Evolutionary conservation across 2,329 filamentous ascomycete species (phyloP).

Genomic region (Cercospora canescens): DNA sequence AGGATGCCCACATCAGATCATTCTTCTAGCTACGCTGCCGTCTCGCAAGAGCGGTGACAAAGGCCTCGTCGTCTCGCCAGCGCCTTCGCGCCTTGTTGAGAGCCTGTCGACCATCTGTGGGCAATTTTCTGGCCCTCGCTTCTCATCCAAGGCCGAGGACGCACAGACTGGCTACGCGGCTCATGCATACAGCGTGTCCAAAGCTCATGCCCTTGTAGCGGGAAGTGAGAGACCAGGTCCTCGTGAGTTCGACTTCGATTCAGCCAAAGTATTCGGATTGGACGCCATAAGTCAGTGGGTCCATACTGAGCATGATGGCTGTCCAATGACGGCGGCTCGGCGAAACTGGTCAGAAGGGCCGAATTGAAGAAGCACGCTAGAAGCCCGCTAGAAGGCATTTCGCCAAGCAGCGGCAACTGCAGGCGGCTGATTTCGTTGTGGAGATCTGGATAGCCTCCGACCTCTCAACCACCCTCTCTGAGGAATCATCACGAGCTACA

Average conservation of each 20-base stretch:
- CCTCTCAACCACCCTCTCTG: background rate
- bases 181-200: background rate
- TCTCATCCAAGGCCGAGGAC: background rate
- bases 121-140: background rate
- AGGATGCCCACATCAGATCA: background rate
- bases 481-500: background rate
- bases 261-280: background rate
- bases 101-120: background rate
- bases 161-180: background rate
- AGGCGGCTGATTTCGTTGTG: background rate
- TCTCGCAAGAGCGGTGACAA: background rate
- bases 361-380: slow-evolving; percentile 7
- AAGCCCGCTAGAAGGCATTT: background rate
- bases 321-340: slow-evolving; percentile 9
- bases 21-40: background rate
- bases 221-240: background rate
- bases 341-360: background rate
- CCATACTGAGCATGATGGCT: background rate
- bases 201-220: background rate
- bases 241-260: background rate
- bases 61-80: background rate
- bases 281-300: background rate
- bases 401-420: slow-evolving; percentile 3
- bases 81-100: slow-evolving; percentile 6
- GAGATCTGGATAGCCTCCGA: slow-evolving; percentile 1